Evolutionary conservation across 768 basidiomycete genomes (phyloP).

Genomic region (Astraeus odoratus): DNA sequence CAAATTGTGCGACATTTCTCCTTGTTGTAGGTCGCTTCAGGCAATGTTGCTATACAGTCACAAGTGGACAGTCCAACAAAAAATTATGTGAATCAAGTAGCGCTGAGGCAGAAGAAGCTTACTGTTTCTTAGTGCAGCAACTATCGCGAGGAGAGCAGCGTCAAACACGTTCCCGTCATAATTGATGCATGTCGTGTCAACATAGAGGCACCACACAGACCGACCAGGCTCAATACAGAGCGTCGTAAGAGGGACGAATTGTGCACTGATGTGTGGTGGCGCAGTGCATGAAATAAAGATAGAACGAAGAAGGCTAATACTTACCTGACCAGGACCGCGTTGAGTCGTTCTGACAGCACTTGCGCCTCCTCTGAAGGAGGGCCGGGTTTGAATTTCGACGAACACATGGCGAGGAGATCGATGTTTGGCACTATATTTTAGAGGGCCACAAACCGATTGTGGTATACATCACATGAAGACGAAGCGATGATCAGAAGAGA

Average conservation of each 20-base stretch:
- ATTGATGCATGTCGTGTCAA: constrained; percentile 93
- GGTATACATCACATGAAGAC: too few species aligned
- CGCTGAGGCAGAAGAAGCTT: constrained; percentile 25
- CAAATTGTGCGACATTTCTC: constrained; percentile 58
- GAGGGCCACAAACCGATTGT: neutral
- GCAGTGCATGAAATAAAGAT: neutral
- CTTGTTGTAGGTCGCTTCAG: constrained; percentile 60
- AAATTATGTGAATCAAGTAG: too few species aligned
- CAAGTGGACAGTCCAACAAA: constrained; percentile 6
- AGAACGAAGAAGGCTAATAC: constrained; percentile 19
- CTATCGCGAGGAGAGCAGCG: constrained; percentile 80
- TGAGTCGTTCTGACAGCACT: constrained; percentile 75
- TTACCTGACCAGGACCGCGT: constrained; percentile 70
- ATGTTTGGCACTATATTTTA: constrained; percentile 75
- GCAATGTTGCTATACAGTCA: constrained; percentile 50
- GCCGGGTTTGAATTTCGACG: constrained; percentile 90
- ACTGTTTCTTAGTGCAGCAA: constrained; percentile 84
- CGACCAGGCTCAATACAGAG: constrained; percentile 78
- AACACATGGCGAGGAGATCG: constrained; percentile 90
- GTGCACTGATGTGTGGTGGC: constrained; percentile 41
- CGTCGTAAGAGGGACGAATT: constrained; percentile 52
- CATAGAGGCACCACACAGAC: constrained; percentile 89
- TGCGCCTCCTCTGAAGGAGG: constrained; percentile 95
- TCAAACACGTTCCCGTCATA: constrained; percentile 97
- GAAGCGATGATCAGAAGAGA: neutral